Evolutionary conservation across 257 asterid genomes (phyloP).

Genomic region (Oldenlandia corymbosa): DNA sequence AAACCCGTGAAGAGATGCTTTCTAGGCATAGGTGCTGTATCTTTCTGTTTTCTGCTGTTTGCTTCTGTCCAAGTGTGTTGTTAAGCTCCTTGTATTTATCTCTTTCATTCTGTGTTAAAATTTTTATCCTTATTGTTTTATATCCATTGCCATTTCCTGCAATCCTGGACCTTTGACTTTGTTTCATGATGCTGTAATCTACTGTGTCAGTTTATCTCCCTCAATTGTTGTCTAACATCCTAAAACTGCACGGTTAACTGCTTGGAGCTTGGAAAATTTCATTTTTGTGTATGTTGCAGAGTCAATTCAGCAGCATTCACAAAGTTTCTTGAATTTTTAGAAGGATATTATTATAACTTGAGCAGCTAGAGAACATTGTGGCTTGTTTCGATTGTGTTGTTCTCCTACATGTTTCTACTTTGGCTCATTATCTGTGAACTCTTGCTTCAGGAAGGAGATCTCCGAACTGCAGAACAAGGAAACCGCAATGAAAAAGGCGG

Average conservation of each 20-base stretch:
- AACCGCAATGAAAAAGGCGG: conserved; percentile 71
- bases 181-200: background rate
- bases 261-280: background rate
- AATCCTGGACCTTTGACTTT: background rate
- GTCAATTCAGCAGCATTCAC: background rate
- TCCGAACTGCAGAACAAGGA: conserved; percentile 77
- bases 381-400: too few species aligned
- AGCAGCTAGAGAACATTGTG: background rate
- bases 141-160: too few species aligned
- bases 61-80: too few species aligned
- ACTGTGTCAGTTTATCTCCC: background rate
- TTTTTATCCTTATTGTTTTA: too few species aligned
- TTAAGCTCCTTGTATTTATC: too few species aligned
- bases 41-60: background rate
- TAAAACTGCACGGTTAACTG: background rate
- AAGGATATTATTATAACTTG: background rate
- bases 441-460: conserved; percentile 70
- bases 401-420: background rate
- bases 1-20: conserved; percentile 62
- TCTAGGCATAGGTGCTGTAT: conserved; percentile 44
- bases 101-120: too few species aligned
- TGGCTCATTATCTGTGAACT: background rate
- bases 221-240: background rate
- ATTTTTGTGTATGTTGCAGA: background rate
- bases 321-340: background rate